Conservation (phyloP, 75 land plant genomes). For the Isoetes taiwanensis region DNA sequence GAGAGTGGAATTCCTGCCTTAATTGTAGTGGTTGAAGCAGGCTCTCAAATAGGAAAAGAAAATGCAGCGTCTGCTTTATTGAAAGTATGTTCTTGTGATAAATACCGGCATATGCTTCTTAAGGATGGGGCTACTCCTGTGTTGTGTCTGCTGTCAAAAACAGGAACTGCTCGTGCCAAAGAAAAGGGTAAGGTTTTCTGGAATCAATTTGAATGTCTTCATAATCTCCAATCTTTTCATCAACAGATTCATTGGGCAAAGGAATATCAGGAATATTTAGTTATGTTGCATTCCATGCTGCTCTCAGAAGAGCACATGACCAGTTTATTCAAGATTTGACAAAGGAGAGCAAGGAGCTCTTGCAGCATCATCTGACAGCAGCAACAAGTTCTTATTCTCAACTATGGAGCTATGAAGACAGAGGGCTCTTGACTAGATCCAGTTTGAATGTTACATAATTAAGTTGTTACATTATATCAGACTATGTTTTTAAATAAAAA, state of each 20-base stretch:
- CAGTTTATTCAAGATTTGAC: slow-evolving; percentile 50
- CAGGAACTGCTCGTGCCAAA: slow-evolving; percentile 1
- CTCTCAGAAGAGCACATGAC: slow-evolving; percentile 61
- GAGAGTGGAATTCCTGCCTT: slow-evolving; percentile 3
- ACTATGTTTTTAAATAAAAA: too few species aligned
- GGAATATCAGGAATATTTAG: slow-evolving; percentile 41
- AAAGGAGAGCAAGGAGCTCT: slow-evolving; percentile 77
- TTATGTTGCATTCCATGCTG: slow-evolving; percentile 83
- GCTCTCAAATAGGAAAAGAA: neutral
- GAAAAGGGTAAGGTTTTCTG: too few species aligned
- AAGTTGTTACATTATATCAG: too few species aligned
- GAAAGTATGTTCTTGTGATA: neutral
- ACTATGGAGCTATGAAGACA: slow-evolving; percentile 39
- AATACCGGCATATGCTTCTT: neutral
- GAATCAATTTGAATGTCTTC: too few species aligned
- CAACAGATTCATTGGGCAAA: slow-evolving; percentile 17
- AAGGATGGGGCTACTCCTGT: neutral
- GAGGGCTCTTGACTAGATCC: too few species aligned
- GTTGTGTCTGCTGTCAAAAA: neutral
- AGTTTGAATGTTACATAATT: too few species aligned
- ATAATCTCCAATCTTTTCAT: neutral
- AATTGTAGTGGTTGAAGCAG: neutral
- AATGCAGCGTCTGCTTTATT: neutral
- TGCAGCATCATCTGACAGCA: slow-evolving; percentile 75
- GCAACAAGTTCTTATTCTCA: slow-evolving; percentile 72